Percentiles rank a stretch among this genome's conserved stretches.
Conservation (phyloP, 2,329 filamentous ascomycete genomes). For the Microdochium bolleyi region DNA sequence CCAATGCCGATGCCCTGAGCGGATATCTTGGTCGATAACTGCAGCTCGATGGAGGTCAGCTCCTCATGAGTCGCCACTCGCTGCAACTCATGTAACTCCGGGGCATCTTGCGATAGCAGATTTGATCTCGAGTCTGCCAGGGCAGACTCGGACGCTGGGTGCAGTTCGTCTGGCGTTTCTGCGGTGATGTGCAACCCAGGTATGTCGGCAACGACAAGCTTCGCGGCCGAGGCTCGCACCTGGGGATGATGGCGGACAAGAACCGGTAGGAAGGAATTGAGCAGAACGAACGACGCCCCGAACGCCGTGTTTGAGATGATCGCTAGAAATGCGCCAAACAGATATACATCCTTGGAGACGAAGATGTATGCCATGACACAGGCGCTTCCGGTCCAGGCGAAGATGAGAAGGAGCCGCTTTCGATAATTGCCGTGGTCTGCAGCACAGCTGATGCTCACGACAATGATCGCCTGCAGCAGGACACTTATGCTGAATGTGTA, state of each 20-base stretch:
- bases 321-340: constrained; percentile 75
- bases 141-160: constrained; percentile 5
- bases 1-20: constrained; percentile 90
- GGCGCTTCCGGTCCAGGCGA: constrained; percentile 73
- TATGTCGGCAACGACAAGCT: constrained; percentile 9
- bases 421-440: constrained; percentile 91
- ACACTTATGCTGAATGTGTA: constrained; percentile 96
- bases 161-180: constrained; percentile 5
- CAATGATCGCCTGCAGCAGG: constrained; percentile 77
- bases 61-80: constrained; percentile 35
- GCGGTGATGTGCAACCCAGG: constrained; percentile 16
- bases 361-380: constrained; percentile 86
- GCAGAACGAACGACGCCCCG: constrained; percentile 86
- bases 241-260: constrained; percentile 79
- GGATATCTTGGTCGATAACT: constrained; percentile 83
- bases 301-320: constrained; percentile 91
- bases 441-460: constrained; percentile 92
- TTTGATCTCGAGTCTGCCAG: constrained; percentile 35
- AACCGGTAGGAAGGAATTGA: constrained; percentile 91
- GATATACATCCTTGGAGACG: constrained; percentile 65
- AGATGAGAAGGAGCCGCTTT: constrained; percentile 79
- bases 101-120: constrained; percentile 29
- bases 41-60: constrained; percentile 58
- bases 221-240: constrained; percentile 18
- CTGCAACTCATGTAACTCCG: constrained; percentile 23